phyloP scores from a whole-genome alignment of 305 asterid species.

The Fraxinus angustifolia region DNA sequence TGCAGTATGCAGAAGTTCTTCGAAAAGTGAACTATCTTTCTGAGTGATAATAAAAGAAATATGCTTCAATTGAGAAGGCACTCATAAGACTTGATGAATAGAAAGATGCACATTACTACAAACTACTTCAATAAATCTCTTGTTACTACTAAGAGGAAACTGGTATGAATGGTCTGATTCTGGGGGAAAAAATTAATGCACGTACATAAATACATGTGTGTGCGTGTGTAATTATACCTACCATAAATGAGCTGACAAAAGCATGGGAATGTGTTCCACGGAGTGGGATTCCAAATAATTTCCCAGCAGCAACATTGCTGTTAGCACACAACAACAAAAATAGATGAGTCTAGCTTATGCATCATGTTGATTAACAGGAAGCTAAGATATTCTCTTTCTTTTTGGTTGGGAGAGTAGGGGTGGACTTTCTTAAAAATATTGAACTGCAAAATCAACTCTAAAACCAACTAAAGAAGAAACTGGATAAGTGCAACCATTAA shows the following conservation, averaged over 20 bases:
- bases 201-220: neutral
- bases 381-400: neutral
- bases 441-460: neutral
- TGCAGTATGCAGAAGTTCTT: constrained; percentile 8
- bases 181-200: neutral
- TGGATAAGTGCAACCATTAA: neutral
- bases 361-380: neutral
- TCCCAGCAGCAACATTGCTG: constrained; percentile 99
- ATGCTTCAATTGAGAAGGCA: neutral
- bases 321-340: constrained; percentile 22
- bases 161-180: neutral
- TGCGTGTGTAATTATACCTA: constrained; percentile 29
- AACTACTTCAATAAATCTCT: constrained; percentile 1
- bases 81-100: neutral
- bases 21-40: neutral
- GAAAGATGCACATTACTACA: constrained; percentile 5
- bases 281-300: constrained; percentile 94
- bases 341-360: constrained; percentile 7
- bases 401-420: neutral
- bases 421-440: neutral
- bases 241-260: constrained; percentile 96
- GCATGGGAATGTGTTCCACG: constrained; percentile 99
- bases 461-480: neutral
- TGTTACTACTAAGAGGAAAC: neutral
- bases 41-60: neutral